Evolutionary conservation across 1,139 yeast genomes (phyloP), one percentile per base, ranked within the genome.

Genomic region (Taphrina pruni): DNA sequence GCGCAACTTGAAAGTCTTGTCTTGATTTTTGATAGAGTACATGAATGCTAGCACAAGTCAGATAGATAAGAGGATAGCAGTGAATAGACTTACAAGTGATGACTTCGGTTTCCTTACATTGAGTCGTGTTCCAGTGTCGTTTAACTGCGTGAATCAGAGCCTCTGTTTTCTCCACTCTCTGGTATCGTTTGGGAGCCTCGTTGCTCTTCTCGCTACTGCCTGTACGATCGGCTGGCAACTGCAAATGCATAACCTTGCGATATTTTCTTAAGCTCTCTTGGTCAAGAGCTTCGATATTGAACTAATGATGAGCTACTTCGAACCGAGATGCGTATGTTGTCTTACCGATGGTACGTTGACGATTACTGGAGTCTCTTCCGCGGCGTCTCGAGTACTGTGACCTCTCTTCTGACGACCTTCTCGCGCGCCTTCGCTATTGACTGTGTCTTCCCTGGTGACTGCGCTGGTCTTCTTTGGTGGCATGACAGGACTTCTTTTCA

Each of bases 1-100:
- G 20, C 67, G 60, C 56, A 64, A 45, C 48, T 64, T 64, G 67
- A 64, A 64, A 14, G 67, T 54, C 41, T 50, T 56, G 43, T 64
- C 67, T 32, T 64, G 67, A 64, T 64, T 64, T 45, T 55, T 56
- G 54, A 55, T 50, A 12, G 61, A 43, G 56, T 64, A 64, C 48
- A 64, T 14, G 48, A 64, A 64, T 6, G 61, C 54, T 54, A 54
- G 54, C 5, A 50, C 51, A 3, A 1, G 21, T 51, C n/a, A 51
- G 56, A 14, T 39, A 9, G 43, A 14, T 14, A 39, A 11, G 2
- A 11, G 14, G 14, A 2, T 39, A 11, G 6, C 43, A 2, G 43
- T 2, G 6, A 6, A 39, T 38, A 51, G 38, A 9, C 58, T 54
- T 54, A 54, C 58, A 45, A 12, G 60, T 57, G 21, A 64, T 55